Evolutionary conservation across 805 yeast species (phyloP), one percentile per base, ranked within the genome.

Genomic region (Schwanniomyces polymorphus): DNA sequence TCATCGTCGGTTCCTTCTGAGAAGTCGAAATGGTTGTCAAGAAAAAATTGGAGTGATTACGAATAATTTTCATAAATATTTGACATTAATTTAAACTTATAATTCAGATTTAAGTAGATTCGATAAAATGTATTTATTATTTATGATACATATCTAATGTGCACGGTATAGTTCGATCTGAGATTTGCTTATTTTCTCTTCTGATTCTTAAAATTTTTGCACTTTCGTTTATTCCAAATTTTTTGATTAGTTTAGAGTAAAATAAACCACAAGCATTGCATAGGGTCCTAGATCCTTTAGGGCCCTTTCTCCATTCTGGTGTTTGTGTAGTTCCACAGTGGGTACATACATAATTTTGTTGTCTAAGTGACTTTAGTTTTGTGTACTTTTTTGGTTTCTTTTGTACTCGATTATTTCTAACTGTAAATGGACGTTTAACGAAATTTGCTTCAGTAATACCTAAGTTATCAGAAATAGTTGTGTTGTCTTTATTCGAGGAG

Each of bases 281-380:
- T 43, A 88, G 65, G 0, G 91, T 85, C 34, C 90, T 70, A 11
- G 82, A 80, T 2, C 94, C 95, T 45, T 79, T 78, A 1, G 96
- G 94, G 0, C 94, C 94, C 40, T 85, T 76, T 45, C 95, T 69
- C 95, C 96, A 88, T 63, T 88, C 94, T 0, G 94, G 94, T 0
- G 95, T 86, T 40, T 79, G 80, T 7, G 60, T 65, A 4, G 76
- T 71, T n/a, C 74, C 75, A 56, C 88, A 83, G 48, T 78, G 75
- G 37, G 25, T 39, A 46, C 57, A 52, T 16, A 7, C 28, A 7
- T 17, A n/a, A 10, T 26, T 23, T 12, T 37, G 27, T 3, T 8
- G 17, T 14, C 17, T 31, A 8, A 14, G 35, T 31, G 33, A 28
- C 7, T 28, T 28, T 11, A 8, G 33, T 14, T 41, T 40, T 5